Base-by-base conservation (phyloP, 2,329 filamentous ascomycete species). In the Claviceps pazoutovae region DNA sequence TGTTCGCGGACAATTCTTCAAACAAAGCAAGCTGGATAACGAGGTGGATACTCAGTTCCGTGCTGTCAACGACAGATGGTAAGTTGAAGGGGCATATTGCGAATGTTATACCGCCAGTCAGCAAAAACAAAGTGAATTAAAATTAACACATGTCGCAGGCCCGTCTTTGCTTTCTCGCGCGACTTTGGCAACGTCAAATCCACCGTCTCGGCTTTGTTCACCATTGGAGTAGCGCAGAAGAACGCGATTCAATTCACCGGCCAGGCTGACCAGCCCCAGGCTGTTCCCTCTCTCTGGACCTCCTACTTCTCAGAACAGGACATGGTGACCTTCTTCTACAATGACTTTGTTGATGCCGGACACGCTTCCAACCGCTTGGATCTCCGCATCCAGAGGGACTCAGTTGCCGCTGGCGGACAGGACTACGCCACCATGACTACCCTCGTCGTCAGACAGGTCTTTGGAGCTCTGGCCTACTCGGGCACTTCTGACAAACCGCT, bases 141-240 rank as follows among this genome's bases (percentile, higher is more conserved):
- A 30, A 30, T 30, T 30, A 30, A 11, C 30, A 11, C 23, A 13
- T 9, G 23, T 39, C 11, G 16, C 38, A 61, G 87, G 70, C 88
- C 88, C 0, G 85, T 93, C 0, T 94, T 95, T 66, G 88, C 84
- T 0, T 89, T 90, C 60, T 70, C 82, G 9, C 79, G 82, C 53
- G 73, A 81, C 48, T 76, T 87, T 51, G 71, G 70, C 2, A 62
- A 72, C 2, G 69, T 76, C 30, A 59, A 64, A 2, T 58, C 64
- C 13, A 61, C 60, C 2, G 62, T 68, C 5, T 73, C 70, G 14
- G 74, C 75, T 8, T 70, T 88, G 1, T 93, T 90, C 63, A 88
- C 86, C 1, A 76, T 95, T 56, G 83, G 87, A 1, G 74, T 91
- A 49, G 78, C 85, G 17, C 88, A 95, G 61, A 77, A 89, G 48